Conservation (phyloP, 2,329 filamentous ascomycete species). For the Ophiostoma novo-ulmi region DNA sequence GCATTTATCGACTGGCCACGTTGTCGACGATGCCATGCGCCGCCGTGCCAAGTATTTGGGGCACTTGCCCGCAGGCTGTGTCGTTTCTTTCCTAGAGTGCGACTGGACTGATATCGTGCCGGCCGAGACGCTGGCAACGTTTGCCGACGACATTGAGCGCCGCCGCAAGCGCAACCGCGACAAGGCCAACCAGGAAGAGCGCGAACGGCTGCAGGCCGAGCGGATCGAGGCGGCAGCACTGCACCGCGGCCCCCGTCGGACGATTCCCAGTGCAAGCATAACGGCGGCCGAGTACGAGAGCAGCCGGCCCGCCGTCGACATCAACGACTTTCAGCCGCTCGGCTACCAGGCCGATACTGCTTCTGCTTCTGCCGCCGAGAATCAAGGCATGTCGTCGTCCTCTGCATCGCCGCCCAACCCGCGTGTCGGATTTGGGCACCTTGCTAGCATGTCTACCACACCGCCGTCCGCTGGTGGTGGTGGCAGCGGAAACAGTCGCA, state of each 20-base stretch:
- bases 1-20: constrained; percentile 80
- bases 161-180: constrained; percentile 73
- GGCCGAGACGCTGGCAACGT: constrained; percentile 66
- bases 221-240: constrained; percentile 65
- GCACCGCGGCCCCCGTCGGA: constrained; percentile 17
- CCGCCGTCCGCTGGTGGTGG: constrained; percentile 56
- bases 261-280: not conserved
- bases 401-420: constrained; percentile 47
- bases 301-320: constrained; percentile 37
- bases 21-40: constrained; percentile 77
- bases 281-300: constrained; percentile 11
- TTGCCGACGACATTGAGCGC: constrained; percentile 69
- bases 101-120: constrained; percentile 90
- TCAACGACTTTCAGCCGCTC: constrained; percentile 63
- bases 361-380: constrained; percentile 32
- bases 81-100: constrained; percentile 86
- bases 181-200: constrained; percentile 80
- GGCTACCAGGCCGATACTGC: constrained; percentile 33
- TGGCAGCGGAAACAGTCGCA: constrained; percentile 42
- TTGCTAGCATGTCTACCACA: constrained; percentile 76
- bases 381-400: constrained; percentile 3
- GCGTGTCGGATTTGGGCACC: constrained; percentile 57
- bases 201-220: constrained; percentile 76
- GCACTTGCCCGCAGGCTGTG: constrained; percentile 83
- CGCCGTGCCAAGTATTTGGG: constrained; percentile 81